Evolutionary conservation across 2,329 filamentous ascomycete species (phyloP).

Genomic region (Daldinia sp.): DNA sequence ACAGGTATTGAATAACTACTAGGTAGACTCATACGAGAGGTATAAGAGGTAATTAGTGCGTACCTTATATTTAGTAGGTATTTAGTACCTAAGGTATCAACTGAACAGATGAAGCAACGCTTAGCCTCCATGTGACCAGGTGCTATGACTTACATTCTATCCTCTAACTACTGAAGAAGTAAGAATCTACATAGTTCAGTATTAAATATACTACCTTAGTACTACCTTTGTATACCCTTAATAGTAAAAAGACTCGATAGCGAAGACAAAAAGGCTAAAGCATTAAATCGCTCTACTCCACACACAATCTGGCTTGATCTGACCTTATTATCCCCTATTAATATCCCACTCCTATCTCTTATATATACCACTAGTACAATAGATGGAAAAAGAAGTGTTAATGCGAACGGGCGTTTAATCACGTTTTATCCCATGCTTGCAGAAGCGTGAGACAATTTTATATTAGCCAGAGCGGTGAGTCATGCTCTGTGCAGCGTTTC

Average conservation of each 20-base stretch:
- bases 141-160: background rate
- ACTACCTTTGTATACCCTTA: no score
- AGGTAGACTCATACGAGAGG: background rate
- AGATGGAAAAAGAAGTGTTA: conserved; percentile 5
- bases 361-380: background rate
- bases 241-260: no score
- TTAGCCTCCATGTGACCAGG: conserved; percentile 4
- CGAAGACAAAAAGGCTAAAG: background rate
- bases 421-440: conserved; percentile 7
- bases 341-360: background rate
- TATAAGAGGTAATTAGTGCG: background rate
- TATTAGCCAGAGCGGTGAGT: conserved; percentile 34
- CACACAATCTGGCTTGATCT: background rate
- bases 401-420: conserved; percentile 17
- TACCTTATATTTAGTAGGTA: background rate
- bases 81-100: background rate
- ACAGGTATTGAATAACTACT: background rate
- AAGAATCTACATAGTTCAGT: background rate
- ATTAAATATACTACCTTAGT: no score
- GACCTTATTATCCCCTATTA: background rate
- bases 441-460: conserved; percentile 36
- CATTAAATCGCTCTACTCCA: background rate
- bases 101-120: background rate
- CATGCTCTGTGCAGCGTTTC: conserved; percentile 29
- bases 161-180: background rate